phyloP scores from a whole-genome alignment of 768 basidiomycete genomes.

The Podaxis sp. region DNA sequence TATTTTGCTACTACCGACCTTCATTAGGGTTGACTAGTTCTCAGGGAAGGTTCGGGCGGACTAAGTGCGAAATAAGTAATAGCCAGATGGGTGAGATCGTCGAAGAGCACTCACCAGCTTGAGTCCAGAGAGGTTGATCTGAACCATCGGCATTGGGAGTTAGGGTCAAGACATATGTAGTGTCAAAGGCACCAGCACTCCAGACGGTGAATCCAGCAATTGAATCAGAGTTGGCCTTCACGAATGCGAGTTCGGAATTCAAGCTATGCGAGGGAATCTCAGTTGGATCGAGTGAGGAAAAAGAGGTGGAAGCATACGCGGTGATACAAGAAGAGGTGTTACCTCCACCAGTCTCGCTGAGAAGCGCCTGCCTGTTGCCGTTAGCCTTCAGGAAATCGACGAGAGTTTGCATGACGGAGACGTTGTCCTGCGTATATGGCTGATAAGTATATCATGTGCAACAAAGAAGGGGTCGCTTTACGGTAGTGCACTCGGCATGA shows the following conservation, averaged over 20 bases:
- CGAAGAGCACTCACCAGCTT: conserved; percentile 27
- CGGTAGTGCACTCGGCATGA: conserved; percentile 28
- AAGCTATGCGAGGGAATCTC: conserved; percentile 24
- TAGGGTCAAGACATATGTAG: conserved; percentile 43
- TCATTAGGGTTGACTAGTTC: neutral
- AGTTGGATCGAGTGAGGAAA: neutral
- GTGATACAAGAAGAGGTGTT: conserved; percentile 40
- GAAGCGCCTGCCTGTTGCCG: conserved; percentile 28
- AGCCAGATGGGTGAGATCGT: neutral
- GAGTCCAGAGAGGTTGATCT: conserved; percentile 41
- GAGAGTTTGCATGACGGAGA: conserved; percentile 37
- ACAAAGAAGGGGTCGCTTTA: conserved; percentile 6
- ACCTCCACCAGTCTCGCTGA: conserved; percentile 52
- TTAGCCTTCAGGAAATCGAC: conserved; percentile 34
- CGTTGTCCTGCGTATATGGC: conserved; percentile 31
- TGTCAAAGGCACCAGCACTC: conserved; percentile 49
- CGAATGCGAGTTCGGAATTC: conserved; percentile 36
- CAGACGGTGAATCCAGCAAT: conserved; percentile 50
- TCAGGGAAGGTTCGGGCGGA: conserved; percentile 5
- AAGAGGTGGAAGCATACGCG: conserved; percentile 24
- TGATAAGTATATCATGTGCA: neutral
- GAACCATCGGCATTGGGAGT: conserved; percentile 43
- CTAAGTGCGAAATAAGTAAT: neutral
- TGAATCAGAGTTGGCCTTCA: conserved; percentile 37
- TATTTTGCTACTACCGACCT: neutral